Conservation (phyloP, 352 stramenopile genomes). For the Pythium myriotylum region DNA sequence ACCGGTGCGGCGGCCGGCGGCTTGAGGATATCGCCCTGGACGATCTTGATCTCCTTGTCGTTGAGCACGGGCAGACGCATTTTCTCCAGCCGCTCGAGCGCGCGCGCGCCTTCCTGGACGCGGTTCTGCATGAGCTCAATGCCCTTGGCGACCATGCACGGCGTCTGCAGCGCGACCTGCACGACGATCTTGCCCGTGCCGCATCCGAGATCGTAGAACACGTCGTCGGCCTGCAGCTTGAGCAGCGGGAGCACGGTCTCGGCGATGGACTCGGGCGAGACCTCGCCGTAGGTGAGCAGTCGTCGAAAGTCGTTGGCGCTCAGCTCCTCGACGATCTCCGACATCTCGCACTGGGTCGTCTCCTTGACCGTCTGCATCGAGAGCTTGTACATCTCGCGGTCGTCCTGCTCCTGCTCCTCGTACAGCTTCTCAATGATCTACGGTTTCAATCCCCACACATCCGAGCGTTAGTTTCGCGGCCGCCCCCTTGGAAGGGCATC, state of each 20-base stretch:
- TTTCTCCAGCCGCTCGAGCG: conserved; percentile 50
- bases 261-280: conserved; percentile 68
- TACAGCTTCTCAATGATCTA: conserved; percentile 63
- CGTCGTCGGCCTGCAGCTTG: conserved; percentile 58
- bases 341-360: conserved; percentile 64
- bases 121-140: conserved; percentile 89
- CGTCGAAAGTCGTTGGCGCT: conserved; percentile 64
- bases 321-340: conserved; percentile 72
- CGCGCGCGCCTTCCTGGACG: conserved; percentile 56
- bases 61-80: conserved; percentile 43
- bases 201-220: conserved; percentile 86
- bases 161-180: conserved; percentile 72
- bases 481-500: not conserved
- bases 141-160: conserved; percentile 61
- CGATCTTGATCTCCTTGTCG: conserved; percentile 60
- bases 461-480: too few relatives aligned
- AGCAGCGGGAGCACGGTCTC: conserved; percentile 69
- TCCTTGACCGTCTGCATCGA: conserved; percentile 60
- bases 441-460: too few relatives aligned
- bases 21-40: conserved; percentile 76
- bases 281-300: conserved; percentile 83
- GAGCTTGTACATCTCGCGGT: conserved; percentile 80
- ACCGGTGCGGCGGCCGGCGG: conserved; percentile 53
- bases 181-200: conserved; percentile 83
- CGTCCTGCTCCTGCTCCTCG: conserved; percentile 74